A percentile compares a stretch with the other conserved stretches of the same genome.
These are phyloP conservation scores for Podochytrium sp. DNA, from an alignment of 192 early-diverging fungal species.

Conservation along the genomic window DNA sequence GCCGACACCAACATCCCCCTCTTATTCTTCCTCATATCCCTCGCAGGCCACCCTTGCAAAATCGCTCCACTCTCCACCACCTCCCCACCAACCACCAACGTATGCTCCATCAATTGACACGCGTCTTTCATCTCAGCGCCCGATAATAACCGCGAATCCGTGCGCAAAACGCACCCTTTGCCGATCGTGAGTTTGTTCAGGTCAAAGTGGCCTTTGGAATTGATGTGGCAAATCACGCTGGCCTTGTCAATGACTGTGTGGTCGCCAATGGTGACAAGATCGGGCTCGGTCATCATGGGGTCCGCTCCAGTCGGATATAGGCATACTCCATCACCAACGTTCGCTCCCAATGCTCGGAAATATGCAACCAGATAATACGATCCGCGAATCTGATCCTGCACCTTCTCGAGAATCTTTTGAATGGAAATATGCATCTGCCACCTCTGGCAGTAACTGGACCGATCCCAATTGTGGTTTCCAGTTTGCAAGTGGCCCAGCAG, in stretches of 20 bases:
- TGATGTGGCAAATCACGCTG: conserved; percentile 46
- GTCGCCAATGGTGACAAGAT: conserved; percentile 47
- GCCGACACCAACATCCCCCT: background rate
- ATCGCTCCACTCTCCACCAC: conserved; percentile 26
- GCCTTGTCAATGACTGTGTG: conserved; percentile 45
- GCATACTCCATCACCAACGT: conserved; percentile 45
- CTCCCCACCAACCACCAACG: conserved; percentile 45
- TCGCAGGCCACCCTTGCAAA: conserved; percentile 48
- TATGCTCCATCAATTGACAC: conserved; percentile 40
- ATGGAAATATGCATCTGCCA: conserved; percentile 46
- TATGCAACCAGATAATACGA: conserved; percentile 42
- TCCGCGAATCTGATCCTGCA: conserved; percentile 39
- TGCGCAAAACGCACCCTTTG: conserved; percentile 36
- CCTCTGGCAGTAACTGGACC: conserved; percentile 47
- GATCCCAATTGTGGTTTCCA: conserved; percentile 52
- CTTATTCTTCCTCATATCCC: background rate
- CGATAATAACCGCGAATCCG: conserved; percentile 48
- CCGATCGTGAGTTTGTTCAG: conserved; percentile 47
- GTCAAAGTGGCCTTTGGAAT: conserved; percentile 46
- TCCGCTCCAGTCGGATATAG: conserved; percentile 47
- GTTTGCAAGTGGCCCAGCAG: conserved; percentile 40
- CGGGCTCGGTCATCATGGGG: conserved; percentile 57
- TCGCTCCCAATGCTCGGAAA: conserved; percentile 44
- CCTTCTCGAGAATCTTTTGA: conserved; percentile 31
- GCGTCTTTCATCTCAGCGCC: conserved; percentile 36